Conservation (phyloP, 2,329 filamentous ascomycete genomes). For the Passalora sequoiae region DNA sequence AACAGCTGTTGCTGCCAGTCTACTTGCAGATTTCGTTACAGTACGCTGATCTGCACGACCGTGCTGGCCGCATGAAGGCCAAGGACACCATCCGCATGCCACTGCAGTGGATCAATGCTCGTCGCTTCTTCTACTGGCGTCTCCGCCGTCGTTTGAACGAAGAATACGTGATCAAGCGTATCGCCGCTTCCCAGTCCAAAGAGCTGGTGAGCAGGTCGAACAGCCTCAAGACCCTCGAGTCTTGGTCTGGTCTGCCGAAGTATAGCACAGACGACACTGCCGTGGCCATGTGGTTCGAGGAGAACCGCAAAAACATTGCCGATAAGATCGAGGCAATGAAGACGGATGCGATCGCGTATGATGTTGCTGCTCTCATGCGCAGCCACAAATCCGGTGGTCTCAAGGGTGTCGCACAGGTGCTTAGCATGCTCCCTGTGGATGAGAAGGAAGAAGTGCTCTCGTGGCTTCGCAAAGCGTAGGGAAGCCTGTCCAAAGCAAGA, state of each 20-base stretch:
- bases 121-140: conserved; percentile 99
- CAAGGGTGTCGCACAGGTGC: conserved; percentile 78
- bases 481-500: conserved; percentile 3
- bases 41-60: conserved; percentile 95
- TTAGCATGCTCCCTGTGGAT: conserved; percentile 78
- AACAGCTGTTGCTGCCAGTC: conserved; percentile 83
- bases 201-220: conserved; percentile 37
- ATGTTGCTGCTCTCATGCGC: conserved; percentile 64
- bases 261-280: conserved; percentile 75
- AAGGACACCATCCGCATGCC: conserved; percentile 86
- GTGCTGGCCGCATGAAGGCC: conserved; percentile 94
- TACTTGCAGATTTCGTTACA: conserved; percentile 95
- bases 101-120: conserved; percentile 80
- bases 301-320: conserved; percentile 77
- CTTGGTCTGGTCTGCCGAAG: conserved; percentile 73
- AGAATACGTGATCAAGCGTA: conserved; percentile 92
- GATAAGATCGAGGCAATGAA: conserved; percentile 82
- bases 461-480: conserved; percentile 42
- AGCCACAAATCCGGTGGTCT: conserved; percentile 65
- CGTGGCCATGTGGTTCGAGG: conserved; percentile 93
- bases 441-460: conserved; percentile 81
- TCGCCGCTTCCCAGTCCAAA: conserved; percentile 51
- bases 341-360: conserved; percentile 64
- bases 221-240: conserved; percentile 70
- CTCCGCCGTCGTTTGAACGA: conserved; percentile 93